Evolutionary conservation across 768 basidiomycete species (phyloP).

Genomic region (Boletus fagicola): DNA sequence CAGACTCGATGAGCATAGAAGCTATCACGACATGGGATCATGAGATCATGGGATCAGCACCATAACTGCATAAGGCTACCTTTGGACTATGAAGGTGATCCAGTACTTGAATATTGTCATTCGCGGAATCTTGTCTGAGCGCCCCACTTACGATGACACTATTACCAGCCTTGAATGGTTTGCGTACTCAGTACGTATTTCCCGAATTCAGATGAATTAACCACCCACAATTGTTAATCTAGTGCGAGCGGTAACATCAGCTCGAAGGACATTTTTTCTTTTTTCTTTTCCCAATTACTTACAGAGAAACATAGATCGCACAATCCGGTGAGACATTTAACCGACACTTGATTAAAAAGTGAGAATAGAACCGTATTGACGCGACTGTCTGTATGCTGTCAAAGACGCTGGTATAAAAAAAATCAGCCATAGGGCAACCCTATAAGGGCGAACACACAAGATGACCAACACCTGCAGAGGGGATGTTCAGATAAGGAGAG

Average conservation of each 20-base stretch:
- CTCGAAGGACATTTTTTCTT: not conserved
- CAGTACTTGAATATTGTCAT: not conserved
- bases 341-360: constrained; percentile 14
- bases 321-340: not conserved
- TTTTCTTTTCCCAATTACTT: not conserved
- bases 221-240: constrained; percentile 1
- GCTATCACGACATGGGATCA: not conserved
- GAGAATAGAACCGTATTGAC: not conserved
- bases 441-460: constrained; percentile 5
- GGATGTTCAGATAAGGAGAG: not conserved
- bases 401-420: constrained; percentile 7
- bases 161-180: not conserved
- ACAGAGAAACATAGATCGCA: constrained; percentile 2
- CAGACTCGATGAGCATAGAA: not conserved
- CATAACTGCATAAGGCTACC: not conserved
- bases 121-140: not conserved
- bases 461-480: not conserved
- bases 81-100: not conserved
- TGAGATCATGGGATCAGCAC: not conserved
- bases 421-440: not conserved
- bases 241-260: not conserved
- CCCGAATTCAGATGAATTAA: not conserved
- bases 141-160: not conserved
- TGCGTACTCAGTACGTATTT: not conserved
- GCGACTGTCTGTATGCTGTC: constrained; percentile 4